These are phyloP conservation scores for Monosporozyma unispora DNA, from an alignment of 805 yeast genomes.

Conservation along the genomic window DNA sequence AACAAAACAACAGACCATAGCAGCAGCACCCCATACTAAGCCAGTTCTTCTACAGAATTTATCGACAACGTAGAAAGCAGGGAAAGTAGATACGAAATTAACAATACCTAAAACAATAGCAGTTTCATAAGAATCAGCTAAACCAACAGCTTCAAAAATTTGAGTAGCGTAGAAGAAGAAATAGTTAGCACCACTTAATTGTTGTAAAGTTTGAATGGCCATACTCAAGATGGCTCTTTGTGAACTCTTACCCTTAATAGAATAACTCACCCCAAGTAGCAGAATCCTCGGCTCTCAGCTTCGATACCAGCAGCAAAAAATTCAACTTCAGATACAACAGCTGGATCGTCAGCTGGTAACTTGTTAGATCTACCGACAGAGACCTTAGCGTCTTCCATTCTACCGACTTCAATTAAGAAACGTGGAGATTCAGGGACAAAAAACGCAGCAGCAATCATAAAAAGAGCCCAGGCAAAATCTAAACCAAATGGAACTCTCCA, in stretches of 20 bases:
- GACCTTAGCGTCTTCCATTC: conserved; percentile 51
- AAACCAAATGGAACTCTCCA: conserved; percentile 70
- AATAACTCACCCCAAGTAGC: no score
- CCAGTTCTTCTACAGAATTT: no score
- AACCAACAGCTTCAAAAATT: conserved; percentile 41
- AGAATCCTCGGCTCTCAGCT: no score
- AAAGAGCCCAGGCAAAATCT: conserved; percentile 26
- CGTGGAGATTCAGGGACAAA: conserved; percentile 71
- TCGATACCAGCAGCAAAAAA: conserved; percentile 10
- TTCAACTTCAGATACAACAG: conserved; percentile 49
- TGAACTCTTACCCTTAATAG: no score
- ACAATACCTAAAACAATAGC: conserved; percentile 52
- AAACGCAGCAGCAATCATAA: conserved; percentile 29
- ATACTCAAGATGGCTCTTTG: no score
- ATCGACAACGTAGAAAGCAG: no score
- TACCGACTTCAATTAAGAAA: conserved; percentile 47
- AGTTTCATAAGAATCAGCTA: conserved; percentile 50
- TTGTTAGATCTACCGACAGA: conserved; percentile 56
- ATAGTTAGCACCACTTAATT: no score
- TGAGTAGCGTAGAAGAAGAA: no score
- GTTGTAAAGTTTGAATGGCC: no score
- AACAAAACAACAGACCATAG: conserved; percentile 39
- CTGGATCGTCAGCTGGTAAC: conserved; percentile 43
- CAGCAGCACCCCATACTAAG: conserved; percentile 11
- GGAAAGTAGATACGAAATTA: conserved; percentile 37